Base-by-base conservation (phyloP, 371 early-diverging fungal genomes). In the Mycotypha africana region DNA sequence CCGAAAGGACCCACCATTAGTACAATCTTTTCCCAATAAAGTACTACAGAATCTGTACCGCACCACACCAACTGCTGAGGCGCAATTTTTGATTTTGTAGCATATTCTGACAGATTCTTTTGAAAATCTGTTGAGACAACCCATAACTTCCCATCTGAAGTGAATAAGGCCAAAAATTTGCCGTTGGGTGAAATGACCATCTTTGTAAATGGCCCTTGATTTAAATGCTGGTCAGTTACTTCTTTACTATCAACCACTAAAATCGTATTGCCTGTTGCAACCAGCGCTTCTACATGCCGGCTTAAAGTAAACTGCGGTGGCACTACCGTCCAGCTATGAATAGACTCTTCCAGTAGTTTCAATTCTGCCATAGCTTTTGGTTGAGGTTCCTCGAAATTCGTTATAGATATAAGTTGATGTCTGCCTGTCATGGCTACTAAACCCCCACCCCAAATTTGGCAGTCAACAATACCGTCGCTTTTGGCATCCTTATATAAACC, bases 111-210 rank as follows among this genome's bases (percentile, higher is more conserved):
- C 12, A 92, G 70, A 38, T 85, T 91, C 51, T 89, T 86, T 65
- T 92, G 88, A 57, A 98, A 98, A 62, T 98, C 95, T 9, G 91
- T 81, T 1, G 98, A 93, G 0, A 95, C 91, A 0, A 98, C 95
- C 84, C 86, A 89, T n/a, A 97, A 58, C 42, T 85, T 79, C 11
- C 92, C 92, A 32, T 85, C 84, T 3, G 54, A 56, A 0, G 90
- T 88, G 53, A 89, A 91, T 28, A 97, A 61, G 0, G 95, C 93
- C 21, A 95, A 61, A 25, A 90, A 88, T 28, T 91, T 94, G 16
- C 93, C 95, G 63, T 94, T 93, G 3, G 97, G 93, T 2, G 97
- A 94, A 1, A 94, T 80, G 0, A 88, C 73, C 74, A 96, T 92
- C 40, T 81, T 76, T 1, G 78, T 76, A 53, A 92, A 94, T 1